These are phyloP conservation scores for Solanum sejunctum DNA, from an alignment of 257 asterid genomes.

Conservation along the genomic window DNA sequence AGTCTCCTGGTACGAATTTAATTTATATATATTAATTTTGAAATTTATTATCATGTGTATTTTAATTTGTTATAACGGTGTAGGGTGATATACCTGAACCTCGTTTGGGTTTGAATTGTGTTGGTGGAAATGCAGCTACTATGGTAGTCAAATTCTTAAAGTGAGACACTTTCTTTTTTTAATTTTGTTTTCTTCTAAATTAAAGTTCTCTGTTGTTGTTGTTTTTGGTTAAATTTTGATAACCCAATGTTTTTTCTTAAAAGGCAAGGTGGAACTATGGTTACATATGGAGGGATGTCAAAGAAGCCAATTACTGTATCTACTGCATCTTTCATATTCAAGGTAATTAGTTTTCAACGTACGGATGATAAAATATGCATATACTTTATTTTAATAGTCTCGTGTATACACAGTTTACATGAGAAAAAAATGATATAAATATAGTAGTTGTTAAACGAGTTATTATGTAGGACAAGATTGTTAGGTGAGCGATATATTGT, in stretches of 20 bases:
- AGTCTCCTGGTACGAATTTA: conserved; percentile 46
- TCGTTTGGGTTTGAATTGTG: conserved; percentile 67
- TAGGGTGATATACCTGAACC: conserved; percentile 75
- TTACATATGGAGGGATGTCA: too few species aligned
- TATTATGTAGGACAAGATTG: too few species aligned
- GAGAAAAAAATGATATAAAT: too few species aligned
- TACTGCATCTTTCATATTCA: conserved; percentile 72
- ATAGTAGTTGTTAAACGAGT: too few species aligned
- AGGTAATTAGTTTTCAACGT: conserved; percentile 18
- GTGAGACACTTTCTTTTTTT: conserved; percentile 19
- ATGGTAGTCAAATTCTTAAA: conserved; percentile 64
- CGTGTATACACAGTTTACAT: too few species aligned
- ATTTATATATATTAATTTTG: background rate
- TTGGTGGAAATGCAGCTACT: conserved; percentile 90
- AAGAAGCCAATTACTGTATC: conserved; percentile 56
- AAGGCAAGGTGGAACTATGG: too few species aligned
- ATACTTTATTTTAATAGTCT: too few species aligned
- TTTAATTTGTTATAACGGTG: background rate
- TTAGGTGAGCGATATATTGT: too few species aligned
- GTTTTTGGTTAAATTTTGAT: background rate
- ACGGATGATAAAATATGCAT: too few species aligned
- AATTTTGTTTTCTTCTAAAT: background rate
- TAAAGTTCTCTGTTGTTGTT: background rate
- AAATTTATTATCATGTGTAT: background rate
- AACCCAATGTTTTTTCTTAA: background rate